Evolutionary conservation across 164 flowering plant genomes (phyloP).

Genomic region (Magnolia sinica): DNA sequence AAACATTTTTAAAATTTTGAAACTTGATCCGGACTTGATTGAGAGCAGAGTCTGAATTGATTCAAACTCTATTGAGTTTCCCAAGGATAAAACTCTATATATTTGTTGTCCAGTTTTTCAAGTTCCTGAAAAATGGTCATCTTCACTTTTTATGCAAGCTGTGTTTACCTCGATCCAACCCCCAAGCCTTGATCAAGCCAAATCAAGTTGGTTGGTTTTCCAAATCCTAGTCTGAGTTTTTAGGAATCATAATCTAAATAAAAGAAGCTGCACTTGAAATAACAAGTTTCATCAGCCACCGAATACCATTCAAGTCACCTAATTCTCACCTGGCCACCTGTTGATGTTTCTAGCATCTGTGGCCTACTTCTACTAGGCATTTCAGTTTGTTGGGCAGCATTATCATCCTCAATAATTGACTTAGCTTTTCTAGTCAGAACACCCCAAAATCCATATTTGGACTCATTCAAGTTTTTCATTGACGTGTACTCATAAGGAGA

Average conservation of each 20-base stretch:
- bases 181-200: background rate
- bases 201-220: background rate
- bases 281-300: background rate
- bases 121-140: no score
- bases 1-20: background rate
- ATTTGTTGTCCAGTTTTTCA: no score
- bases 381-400: constrained; percentile 32
- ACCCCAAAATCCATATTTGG: constrained; percentile 80
- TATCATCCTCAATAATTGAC: constrained; percentile 77
- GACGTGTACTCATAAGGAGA: constrained; percentile 49
- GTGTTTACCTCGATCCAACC: background rate
- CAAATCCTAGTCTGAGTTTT: background rate
- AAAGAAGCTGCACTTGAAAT: background rate
- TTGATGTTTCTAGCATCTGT: constrained; percentile 25
- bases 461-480: constrained; percentile 41
- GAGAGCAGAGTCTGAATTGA: background rate
- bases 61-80: background rate
- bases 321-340: constrained; percentile 42
- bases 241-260: background rate
- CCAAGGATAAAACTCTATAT: background rate
- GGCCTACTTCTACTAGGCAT: constrained; percentile 24
- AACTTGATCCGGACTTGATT: background rate
- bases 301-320: background rate
- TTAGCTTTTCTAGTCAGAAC: constrained; percentile 86
- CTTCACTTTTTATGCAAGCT: background rate